These are phyloP conservation scores for Rhodamnia rubescens DNA, from an alignment of 345 rosid species.

Conservation along the genomic window DNA sequence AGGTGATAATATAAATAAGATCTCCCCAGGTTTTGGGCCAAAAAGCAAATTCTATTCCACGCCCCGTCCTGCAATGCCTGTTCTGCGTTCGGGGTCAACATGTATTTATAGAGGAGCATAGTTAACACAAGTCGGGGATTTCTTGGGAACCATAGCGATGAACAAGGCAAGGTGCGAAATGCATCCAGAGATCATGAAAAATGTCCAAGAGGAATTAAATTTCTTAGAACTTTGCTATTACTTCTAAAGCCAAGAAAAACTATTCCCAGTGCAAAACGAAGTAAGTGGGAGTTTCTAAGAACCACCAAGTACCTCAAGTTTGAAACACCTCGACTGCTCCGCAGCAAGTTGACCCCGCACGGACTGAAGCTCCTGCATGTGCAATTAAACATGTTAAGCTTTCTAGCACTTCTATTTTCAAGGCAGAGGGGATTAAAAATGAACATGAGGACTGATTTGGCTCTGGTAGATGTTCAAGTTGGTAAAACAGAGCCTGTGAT, in stretches of 20 bases:
- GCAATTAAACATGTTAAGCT: background rate
- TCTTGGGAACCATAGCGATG: background rate
- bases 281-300: background rate
- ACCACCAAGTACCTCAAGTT: constrained; percentile 63
- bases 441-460: background rate
- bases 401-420: background rate
- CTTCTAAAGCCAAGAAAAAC: background rate
- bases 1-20: too few species aligned
- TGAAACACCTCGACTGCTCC: constrained; percentile 95
- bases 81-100: background rate
- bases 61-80: background rate
- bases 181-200: background rate
- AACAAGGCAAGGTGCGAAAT: background rate
- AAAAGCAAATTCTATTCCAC: background rate
- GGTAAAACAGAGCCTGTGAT: background rate
- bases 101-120: background rate
- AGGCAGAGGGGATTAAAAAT: background rate
- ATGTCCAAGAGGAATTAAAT: background rate
- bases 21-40: too few species aligned
- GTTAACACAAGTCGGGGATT: background rate
- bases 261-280: background rate
- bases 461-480: background rate
- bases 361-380: constrained; percentile 80
- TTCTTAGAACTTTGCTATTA: background rate
- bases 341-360: constrained; percentile 92